These are phyloP conservation scores for Xerocomus cyaneibrunnescens DNA, from an alignment of 1,284 basidiomycete genomes.

Conservation along the genomic window DNA sequence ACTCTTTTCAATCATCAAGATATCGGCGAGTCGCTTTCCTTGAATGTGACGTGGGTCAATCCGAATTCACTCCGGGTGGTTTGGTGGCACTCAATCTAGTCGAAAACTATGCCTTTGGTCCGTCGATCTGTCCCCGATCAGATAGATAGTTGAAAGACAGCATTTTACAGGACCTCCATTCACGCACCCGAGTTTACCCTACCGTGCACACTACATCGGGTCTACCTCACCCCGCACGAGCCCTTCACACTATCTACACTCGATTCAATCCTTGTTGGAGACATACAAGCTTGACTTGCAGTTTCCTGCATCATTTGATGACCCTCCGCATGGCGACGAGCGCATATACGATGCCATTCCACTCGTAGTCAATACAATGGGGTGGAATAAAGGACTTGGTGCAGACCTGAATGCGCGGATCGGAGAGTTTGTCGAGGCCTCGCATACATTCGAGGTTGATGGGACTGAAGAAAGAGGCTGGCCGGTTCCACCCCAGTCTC, in stretches of 20 bases:
- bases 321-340: conserved; percentile 30
- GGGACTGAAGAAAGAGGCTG: conserved; percentile 23
- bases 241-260: conserved; percentile 77
- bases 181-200: conserved; percentile 73
- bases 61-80: conserved; percentile 89
- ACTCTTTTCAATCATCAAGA: conserved; percentile 36
- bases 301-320: conserved; percentile 39
- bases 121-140: conserved; percentile 8
- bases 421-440: conserved; percentile 66
- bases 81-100: conserved; percentile 81
- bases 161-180: conserved; percentile 73
- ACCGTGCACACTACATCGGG: conserved; percentile 83
- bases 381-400: conserved; percentile 95
- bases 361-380: conserved; percentile 93
- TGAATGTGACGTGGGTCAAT: conserved; percentile 92
- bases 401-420: conserved; percentile 76
- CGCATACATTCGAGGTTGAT: conserved; percentile 32
- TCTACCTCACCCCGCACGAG: conserved; percentile 75
- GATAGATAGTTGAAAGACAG: not conserved
- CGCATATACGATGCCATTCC: conserved; percentile 64
- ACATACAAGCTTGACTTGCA: conserved; percentile 74
- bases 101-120: conserved; percentile 69
- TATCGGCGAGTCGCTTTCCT: conserved; percentile 82
- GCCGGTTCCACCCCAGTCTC: conserved; percentile 30
- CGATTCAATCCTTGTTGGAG: conserved; percentile 67